phyloP scores from a whole-genome alignment of 352 stramenopile species.

The Blastocystis sp. region DNA sequence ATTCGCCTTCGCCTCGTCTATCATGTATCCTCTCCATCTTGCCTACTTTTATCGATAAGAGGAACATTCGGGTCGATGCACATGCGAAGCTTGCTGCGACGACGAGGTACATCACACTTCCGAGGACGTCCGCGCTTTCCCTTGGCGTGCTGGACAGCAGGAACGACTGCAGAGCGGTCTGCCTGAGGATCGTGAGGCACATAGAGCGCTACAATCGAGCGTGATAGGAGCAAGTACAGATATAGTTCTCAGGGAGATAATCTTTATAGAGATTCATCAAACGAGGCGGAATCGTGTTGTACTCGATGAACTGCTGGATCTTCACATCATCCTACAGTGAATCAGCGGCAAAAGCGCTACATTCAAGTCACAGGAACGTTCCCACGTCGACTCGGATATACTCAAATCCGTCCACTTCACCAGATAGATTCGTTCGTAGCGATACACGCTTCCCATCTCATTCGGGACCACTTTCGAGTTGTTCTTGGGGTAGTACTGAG shows the following conservation, averaged over 20 bases:
- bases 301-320: slow-evolving; percentile 47
- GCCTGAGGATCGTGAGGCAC: not conserved
- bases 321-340: not conserved
- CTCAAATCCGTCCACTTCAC: slow-evolving; percentile 53
- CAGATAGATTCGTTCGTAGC: slow-evolving; percentile 39
- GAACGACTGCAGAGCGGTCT: not conserved
- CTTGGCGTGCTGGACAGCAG: not conserved
- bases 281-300: slow-evolving; percentile 38
- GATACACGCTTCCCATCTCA: not conserved
- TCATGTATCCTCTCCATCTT: not conserved
- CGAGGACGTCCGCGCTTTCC: slow-evolving; percentile 38
- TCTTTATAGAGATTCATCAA: slow-evolving; percentile 16
- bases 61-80: slow-evolving; percentile 40
- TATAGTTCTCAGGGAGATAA: slow-evolving; percentile 60
- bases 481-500: not conserved
- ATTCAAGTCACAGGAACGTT: slow-evolving; percentile 5
- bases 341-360: not conserved
- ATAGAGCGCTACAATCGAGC: not conserved
- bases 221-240: not conserved
- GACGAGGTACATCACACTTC: not conserved
- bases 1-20: slow-evolving; percentile 50
- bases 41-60: not conserved
- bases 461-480: not conserved
- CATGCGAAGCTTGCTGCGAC: not conserved
- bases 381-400: slow-evolving; percentile 49